Percentiles rank a stretch among this genome's conserved stretches.
Conservation (phyloP, 371 early-diverging fungal genomes). For the Sporodiniella umbellata region DNA sequence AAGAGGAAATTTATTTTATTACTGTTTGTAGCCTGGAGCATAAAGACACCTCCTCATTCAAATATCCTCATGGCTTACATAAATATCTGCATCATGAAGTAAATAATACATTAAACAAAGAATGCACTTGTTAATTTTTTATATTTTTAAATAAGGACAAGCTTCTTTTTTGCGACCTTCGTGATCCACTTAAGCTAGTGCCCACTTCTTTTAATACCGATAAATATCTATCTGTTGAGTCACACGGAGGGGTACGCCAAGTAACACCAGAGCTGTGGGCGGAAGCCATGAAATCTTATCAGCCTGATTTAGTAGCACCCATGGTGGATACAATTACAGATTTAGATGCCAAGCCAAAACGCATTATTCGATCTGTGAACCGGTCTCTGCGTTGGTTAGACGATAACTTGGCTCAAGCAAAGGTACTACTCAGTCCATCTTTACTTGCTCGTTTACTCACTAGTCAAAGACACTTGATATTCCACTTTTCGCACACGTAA, state of each 20-base stretch:
- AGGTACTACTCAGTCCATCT: too few relatives aligned
- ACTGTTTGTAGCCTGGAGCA: slow-evolving; percentile 37
- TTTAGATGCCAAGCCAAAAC: slow-evolving; percentile 49
- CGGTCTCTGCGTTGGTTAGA: slow-evolving; percentile 65
- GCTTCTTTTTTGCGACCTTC: slow-evolving; percentile 60
- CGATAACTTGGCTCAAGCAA: slow-evolving; percentile 24
- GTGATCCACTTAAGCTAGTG: slow-evolving; percentile 53
- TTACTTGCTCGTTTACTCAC: too few relatives aligned
- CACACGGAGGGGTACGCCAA: slow-evolving; percentile 65
- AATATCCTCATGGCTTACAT: slow-evolving; percentile 52
- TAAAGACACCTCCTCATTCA: slow-evolving; percentile 43
- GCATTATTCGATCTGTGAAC: slow-evolving; percentile 64
- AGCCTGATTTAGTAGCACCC: slow-evolving; percentile 52
- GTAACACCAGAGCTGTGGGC: slow-evolving; percentile 54
- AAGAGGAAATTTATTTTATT: neutral
- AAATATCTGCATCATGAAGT: slow-evolving; percentile 54
- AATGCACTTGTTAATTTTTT: too few relatives aligned
- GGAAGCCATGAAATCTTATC: slow-evolving; percentile 43
- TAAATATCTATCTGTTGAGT: slow-evolving; percentile 61
- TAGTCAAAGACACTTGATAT: too few relatives aligned
- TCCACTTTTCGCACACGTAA: slow-evolving; percentile 59
- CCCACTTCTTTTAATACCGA: slow-evolving; percentile 58
- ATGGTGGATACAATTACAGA: slow-evolving; percentile 49
- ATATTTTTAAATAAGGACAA: slow-evolving; percentile 26
- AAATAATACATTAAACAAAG: neutral